Percentiles rank a stretch among this genome's conserved stretches.
These are phyloP conservation scores for Cryptosporidium baileyi DNA, from an alignment of 169 alveolate genomes.

Conservation along the genomic window DNA sequence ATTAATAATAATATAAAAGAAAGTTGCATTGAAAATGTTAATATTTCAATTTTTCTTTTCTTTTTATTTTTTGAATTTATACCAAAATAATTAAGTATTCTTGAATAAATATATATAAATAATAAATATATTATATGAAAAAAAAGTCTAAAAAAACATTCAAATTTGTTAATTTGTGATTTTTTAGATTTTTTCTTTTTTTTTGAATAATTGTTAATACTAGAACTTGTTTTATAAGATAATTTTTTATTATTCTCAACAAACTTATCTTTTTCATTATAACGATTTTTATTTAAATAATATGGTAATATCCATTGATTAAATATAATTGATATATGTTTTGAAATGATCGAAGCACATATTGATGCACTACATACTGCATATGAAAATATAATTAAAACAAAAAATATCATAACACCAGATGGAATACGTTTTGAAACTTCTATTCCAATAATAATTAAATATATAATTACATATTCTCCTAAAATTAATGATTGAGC, in stretches of 20 bases:
- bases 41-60: constrained; percentile 5
- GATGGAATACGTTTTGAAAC: constrained; percentile 45
- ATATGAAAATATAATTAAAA: constrained; percentile 12
- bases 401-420: constrained; percentile 22
- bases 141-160: no score
- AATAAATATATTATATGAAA: no score
- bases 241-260: background rate
- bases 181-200: background rate
- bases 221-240: background rate
- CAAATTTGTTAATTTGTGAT: no score
- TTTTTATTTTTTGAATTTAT: constrained; percentile 12
- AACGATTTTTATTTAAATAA: background rate
- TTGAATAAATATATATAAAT: background rate
- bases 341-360: constrained; percentile 19
- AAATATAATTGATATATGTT: constrained; percentile 25
- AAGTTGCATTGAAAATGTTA: background rate
- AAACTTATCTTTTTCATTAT: background rate
- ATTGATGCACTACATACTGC: constrained; percentile 45
- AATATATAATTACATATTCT: constrained; percentile 33
- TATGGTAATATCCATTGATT: constrained; percentile 12
- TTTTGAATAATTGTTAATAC: background rate
- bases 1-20: background rate
- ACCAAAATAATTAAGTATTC: constrained; percentile 28
- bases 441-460: constrained; percentile 31
- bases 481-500: constrained; percentile 42